Evolutionary conservation across 169 alveolate species (phyloP), one percentile per base, ranked within the genome.

Genomic region (Eimeria brunetti): DNA sequence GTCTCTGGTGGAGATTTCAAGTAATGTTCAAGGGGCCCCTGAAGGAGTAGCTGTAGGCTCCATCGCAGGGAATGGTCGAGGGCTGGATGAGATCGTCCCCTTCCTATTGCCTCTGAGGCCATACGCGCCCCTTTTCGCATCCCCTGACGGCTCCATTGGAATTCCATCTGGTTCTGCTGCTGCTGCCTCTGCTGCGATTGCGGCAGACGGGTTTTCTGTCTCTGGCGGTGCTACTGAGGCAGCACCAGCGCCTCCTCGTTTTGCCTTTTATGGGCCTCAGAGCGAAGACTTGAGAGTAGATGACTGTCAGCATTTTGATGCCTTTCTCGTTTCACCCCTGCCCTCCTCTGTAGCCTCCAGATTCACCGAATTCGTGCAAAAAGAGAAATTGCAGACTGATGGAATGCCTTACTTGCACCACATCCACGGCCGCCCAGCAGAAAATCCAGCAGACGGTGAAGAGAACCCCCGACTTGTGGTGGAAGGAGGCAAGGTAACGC

Each of bases 401-500:
- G 91, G 91, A 22, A 41, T 80, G 85, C 95, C 95, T 1, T 60
- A 64, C 46, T 78, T 91, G 84, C 95, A 91, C 84, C 95, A 91
- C 44, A 83, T 91, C 22, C 95, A 91, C 51, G 94, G 94, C 30
- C 92, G 64, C 18, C 83, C 92, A 44, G 51, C 83, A 56, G 83
- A 18, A 11, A 81, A 86, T 62, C 81, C 92, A 12, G 92, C 92
- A 14, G 86, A 88, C 60, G 71, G 83, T 11, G 95, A 56, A 33
- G 95, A 76, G 41, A 91, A 91, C 67, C 95, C 95, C 20, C 56
- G 95, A n/a, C 91, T 91, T 73, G 73, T 78, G 30, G 95, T 91
- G 30, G 95, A 91, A 51, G 84, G 80, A 27, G 75, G 90, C n/a
- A 58, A 58, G 33, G 84, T 62, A 27, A 91, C 95, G 33, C 95